Evolutionary conservation across 208 protist species (phyloP), one percentile per base, ranked within the genome.

Genomic region (Balamuthia mandrillaris): DNA sequence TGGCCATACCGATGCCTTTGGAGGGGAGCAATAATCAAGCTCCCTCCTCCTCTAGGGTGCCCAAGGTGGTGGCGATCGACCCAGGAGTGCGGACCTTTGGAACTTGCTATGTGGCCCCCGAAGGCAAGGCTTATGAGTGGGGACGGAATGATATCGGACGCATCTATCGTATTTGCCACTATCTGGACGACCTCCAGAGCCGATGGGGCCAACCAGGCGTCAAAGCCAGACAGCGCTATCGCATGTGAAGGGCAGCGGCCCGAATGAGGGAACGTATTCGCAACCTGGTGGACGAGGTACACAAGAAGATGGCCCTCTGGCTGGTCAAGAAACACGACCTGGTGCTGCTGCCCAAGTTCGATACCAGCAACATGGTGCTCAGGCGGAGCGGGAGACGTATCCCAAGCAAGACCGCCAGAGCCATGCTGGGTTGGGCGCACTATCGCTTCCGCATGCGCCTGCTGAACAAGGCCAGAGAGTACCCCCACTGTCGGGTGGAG

Each of bases 371-470:
- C 37, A 79, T 79, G 70, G 70, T 79, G 24, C 66, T 77, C 70
- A 79, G 58, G 70, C 45, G 33, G 49, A 10, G 2, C 70, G 35
- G 37, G 5, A n/a, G 29, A 9, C 2, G 61, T 18, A 72, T 72
- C 29, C n/a, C 3, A 5, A 5, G 2, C 1, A 60, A 60, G 52
- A 60, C 52, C 3, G 52, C 37, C 3, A 1, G 61, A 37, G 1
- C 61, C 2, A 72, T 72, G 61, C 35, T 72, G 24, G n/a, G n/a
- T n/a, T 81, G 72, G 72, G 7, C 45, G 18, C 60, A 49, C 45
- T 81, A 81, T 7, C 45, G 72, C 16, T 81, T 81, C 33, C 72
- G 60, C 45, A 33, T 61, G 45, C 60, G 72, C 45, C 51, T 81
- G 31, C 52, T 61, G 45, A 41, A 81, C 72, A 81, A 81, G 37